Conservation (phyloP, 306 rosid species). For the Cyclanthera cordifolia region DNA sequence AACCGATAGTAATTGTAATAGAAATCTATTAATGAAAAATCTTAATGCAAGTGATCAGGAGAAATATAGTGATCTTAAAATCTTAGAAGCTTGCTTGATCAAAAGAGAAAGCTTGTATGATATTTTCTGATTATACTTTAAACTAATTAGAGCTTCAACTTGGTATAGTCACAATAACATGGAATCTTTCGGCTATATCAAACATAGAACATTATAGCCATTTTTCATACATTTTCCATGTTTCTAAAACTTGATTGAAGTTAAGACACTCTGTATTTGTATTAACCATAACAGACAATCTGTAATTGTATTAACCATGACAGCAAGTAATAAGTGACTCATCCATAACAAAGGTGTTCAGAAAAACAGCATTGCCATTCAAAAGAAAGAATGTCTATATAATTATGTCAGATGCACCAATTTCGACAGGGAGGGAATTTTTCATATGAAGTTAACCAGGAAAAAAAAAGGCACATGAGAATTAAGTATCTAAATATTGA, state of each 20-base stretch:
- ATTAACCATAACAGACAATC: background rate
- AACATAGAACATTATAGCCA: too few species aligned
- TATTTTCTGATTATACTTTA: background rate
- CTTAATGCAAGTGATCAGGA: slow-evolving; percentile 1
- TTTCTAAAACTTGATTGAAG: background rate
- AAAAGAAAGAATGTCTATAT: background rate
- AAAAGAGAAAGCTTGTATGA: background rate
- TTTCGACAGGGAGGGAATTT: too few species aligned
- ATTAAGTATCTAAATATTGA: slow-evolving; percentile 3
- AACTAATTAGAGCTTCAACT: too few species aligned
- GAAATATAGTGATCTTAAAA: background rate
- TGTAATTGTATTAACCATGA: background rate
- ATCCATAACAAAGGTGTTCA: background rate
- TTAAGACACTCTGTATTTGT: background rate
- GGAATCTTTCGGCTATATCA: too few species aligned
- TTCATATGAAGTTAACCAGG: background rate
- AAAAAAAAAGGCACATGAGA: background rate
- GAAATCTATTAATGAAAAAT: background rate
- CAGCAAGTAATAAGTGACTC: slow-evolving; percentile 1
- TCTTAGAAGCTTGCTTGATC: background rate
- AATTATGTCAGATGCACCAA: background rate
- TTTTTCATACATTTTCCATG: background rate
- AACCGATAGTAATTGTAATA: background rate
- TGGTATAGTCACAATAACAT: too few species aligned
- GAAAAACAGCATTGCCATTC: background rate